Base-by-base conservation (phyloP, 2,329 filamentous ascomycete species). In the Cytospora schulzeri region DNA sequence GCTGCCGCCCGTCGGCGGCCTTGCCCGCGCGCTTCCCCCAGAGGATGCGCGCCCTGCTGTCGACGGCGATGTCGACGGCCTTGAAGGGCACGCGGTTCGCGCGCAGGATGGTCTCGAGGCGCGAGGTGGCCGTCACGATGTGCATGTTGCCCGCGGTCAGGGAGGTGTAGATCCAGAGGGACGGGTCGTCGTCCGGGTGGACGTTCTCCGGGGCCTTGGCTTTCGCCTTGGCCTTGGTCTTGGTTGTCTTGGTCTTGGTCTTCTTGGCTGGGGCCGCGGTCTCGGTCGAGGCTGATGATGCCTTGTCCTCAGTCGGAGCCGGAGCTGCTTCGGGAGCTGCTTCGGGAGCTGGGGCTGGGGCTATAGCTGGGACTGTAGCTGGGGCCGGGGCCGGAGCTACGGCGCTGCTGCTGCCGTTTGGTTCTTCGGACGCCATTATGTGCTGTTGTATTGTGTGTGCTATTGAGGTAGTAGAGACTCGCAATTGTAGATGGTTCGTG, bases 1-100 rank as follows among this genome's bases (percentile, higher is more conserved):
- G 89, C 71, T 76, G 63, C 55, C 87, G 82, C 57, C 87, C 87
- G 51, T 73, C 72, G 56, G 80, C 81, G 69, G 88, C 86, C 75
- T 94, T 94, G 72, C 90, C 91, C 54, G 91, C 85, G 70, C 94
- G 85, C 66, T 93, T 88, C 55, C 91, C 89, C 92, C 93, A 99
- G 69, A 98, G 83, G 83, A 91, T 92, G 69, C 91, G 88, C 38
- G 93, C 93, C 73, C 91, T 90, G 64, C 95, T 90, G 76, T 99
- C 92, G 33, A 91, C 96, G 50, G 94, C 92, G 52, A 95, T 87
- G 77, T 99, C 95, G 73, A 97, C 83, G 69, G 92, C 93, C 75
- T 92, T 92, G 81, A 98, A 99, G 14, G 93, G 92, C 65, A 99
- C 90, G 71, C 91, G 91, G 82, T 98, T 97, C 68, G 93, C 93